phyloP scores from a whole-genome alignment of 2,329 filamentous ascomycete species.

The Proliferodiscus dingleyae region DNA sequence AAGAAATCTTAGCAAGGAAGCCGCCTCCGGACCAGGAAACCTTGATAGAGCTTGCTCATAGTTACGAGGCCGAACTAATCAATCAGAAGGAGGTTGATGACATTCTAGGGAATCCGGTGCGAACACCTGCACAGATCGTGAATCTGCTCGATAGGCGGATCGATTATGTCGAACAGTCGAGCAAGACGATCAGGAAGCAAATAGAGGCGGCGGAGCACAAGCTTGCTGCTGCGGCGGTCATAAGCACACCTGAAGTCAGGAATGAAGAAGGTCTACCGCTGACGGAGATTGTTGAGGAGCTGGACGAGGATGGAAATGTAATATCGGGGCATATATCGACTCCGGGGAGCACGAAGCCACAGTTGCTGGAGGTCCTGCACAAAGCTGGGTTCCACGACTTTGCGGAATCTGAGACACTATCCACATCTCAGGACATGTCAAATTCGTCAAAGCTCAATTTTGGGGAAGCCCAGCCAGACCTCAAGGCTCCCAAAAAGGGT shows the following conservation, averaged over 20 bases:
- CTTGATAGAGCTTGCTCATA: slow-evolving; percentile 48
- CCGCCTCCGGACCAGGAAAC: slow-evolving; percentile 43
- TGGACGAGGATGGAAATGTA: slow-evolving; percentile 87
- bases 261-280: slow-evolving; percentile 71
- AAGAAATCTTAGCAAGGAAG: slow-evolving; percentile 58
- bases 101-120: slow-evolving; percentile 38
- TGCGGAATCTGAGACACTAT: not conserved
- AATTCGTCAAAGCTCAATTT: not conserved
- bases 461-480: slow-evolving; percentile 1
- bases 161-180: slow-evolving; percentile 80
- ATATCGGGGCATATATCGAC: slow-evolving; percentile 60
- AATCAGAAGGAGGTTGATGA: slow-evolving; percentile 52
- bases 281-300: slow-evolving; percentile 85
- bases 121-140: slow-evolving; percentile 58
- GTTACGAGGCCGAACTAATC: slow-evolving; percentile 54
- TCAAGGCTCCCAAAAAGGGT: slow-evolving; percentile 44
- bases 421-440: slow-evolving; percentile 37
- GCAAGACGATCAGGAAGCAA: slow-evolving; percentile 69
- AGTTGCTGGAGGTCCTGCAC: slow-evolving; percentile 66
- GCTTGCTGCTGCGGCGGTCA: slow-evolving; percentile 56
- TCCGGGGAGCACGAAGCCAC: slow-evolving; percentile 62
- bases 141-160: slow-evolving; percentile 68
- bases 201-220: slow-evolving; percentile 63
- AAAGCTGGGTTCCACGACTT: slow-evolving; percentile 61
- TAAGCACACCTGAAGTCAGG: slow-evolving; percentile 54